Base-by-base conservation (phyloP, 306 rosid genomes). In the Pueraria montana region DNA sequence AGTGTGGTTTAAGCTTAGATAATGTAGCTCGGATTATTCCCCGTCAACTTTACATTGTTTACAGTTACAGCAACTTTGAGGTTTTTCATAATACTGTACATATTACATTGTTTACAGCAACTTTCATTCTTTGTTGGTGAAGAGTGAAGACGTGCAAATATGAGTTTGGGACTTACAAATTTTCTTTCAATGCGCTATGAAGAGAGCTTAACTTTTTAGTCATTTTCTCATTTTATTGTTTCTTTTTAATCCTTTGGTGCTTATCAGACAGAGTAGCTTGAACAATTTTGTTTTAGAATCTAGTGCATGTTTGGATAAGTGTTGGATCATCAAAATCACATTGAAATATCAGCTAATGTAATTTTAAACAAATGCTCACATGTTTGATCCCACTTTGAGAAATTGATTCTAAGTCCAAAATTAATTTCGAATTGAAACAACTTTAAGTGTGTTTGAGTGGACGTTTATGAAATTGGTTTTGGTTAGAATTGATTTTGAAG, bases 1-100 rank as follows among this genome's bases (percentile, higher is more conserved):
- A 24, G 11, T 12, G 11, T 13, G 13, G 2, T 71, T 12, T 71
- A 8, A 16, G 76, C 18, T 45, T 27, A 17, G 26, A 68, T 77
- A 65, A 45, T 59, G 76, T 23, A 43, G 69, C 80, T 73, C 48
- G 4, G 68, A 50, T 34, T 76, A 13, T 62, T 62, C 68, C 10
- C 69, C 69, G 2, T 27, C 21, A 5, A 16, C 36, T 23, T 59
- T 24, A 11, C 40, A 61, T 26, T 61, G 1, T 59, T 59, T 59
- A 11, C 34, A 4, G 18, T 59, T 59, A 11, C 34, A 4, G 18
- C 4, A 26, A 12, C 18, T 58, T 11, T 58, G 34, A 58, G 32
- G 32, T 5, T 59, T 59, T 59, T 26, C 36, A 23, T n/a, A 59
- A 20, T 46, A 3, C 68, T 63, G 2, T 17, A 17, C 26, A 30